phyloP scores from a whole-genome alignment of 805 yeast species.

The Metschnikowia amazonensis region DNA sequence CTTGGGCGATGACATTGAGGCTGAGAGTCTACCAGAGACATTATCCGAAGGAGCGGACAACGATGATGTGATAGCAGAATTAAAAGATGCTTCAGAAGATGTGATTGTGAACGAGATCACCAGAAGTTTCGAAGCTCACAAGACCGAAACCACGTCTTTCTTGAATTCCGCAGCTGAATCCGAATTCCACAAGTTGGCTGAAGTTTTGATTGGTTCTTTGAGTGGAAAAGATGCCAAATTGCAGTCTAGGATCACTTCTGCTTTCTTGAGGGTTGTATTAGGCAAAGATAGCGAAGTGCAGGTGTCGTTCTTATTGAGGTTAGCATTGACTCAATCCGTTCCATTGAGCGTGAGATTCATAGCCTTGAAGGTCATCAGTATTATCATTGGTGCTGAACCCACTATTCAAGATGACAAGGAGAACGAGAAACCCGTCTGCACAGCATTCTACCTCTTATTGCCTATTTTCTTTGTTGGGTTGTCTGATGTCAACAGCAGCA shows the following conservation, averaged over 20 bases:
- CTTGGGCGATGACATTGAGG: conserved; percentile 26
- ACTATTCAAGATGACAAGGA: conserved; percentile 11
- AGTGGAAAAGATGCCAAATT: conserved; percentile 14
- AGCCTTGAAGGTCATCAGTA: conserved; percentile 42
- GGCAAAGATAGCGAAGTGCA: conserved; percentile 33
- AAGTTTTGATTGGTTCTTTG: conserved; percentile 45
- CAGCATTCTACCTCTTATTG: conserved; percentile 43
- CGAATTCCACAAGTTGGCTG: conserved; percentile 41
- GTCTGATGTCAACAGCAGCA: conserved; percentile 44
- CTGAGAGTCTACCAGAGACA: conserved; percentile 4
- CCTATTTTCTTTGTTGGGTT: conserved; percentile 58
- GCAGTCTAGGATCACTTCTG: conserved; percentile 8
- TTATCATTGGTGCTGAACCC: conserved; percentile 27
- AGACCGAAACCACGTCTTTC: conserved; percentile 28
- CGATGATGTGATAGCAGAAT: background rate
- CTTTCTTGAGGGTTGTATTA: conserved; percentile 9
- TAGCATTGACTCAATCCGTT: conserved; percentile 51
- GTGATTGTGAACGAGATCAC: background rate
- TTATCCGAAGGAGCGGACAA: background rate
- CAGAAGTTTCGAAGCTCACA: conserved; percentile 7
- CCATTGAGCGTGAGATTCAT: conserved; percentile 56
- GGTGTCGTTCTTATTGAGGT: conserved; percentile 57
- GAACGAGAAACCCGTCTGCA: conserved; percentile 23
- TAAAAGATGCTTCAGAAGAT: conserved; percentile 7
- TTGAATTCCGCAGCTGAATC: conserved; percentile 29